Evolutionary conservation across 23 red algal species (phyloP).

Genomic region (Agarophyton chilense): DNA sequence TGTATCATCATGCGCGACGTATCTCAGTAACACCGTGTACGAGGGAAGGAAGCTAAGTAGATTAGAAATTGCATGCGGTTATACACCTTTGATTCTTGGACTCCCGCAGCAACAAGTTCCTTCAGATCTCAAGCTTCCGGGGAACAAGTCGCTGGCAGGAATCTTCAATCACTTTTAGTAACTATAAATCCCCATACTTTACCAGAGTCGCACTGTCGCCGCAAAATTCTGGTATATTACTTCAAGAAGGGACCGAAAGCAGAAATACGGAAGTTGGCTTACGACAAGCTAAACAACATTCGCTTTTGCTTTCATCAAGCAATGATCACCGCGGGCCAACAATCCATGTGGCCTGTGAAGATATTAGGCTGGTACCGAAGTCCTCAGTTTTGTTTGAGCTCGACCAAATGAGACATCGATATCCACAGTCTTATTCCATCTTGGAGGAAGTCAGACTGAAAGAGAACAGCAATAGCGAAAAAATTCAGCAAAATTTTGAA

Average conservation of each 20-base stretch:
- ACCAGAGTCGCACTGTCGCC: no score
- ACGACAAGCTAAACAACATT: neutral
- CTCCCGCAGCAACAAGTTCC: no score
- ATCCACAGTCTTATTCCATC: neutral
- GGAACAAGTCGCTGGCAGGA: slow-evolving; percentile 9
- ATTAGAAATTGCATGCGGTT: no score
- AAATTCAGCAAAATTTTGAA: neutral
- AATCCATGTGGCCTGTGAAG: slow-evolving; percentile 39
- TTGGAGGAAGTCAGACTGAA: neutral
- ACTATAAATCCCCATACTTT: no score
- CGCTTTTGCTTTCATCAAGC: slow-evolving; percentile 20
- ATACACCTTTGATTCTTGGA: no score
- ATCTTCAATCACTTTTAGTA: neutral
- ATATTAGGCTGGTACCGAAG: slow-evolving; percentile 18
- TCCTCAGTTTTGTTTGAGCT: slow-evolving; percentile 5
- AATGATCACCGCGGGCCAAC: neutral
- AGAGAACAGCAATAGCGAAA: neutral
- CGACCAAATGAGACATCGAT: neutral
- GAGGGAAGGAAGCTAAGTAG: slow-evolving; percentile 21
- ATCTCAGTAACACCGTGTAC: slow-evolving; percentile 25
- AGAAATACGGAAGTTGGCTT: no score
- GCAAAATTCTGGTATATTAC: no score
- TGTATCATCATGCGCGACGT: no score
- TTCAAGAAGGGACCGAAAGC: no score
- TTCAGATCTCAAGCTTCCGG: slow-evolving; percentile 9